phyloP scores from a whole-genome alignment of 495 filamentous ascomycete genomes.

The Podospora fimiseda region DNA sequence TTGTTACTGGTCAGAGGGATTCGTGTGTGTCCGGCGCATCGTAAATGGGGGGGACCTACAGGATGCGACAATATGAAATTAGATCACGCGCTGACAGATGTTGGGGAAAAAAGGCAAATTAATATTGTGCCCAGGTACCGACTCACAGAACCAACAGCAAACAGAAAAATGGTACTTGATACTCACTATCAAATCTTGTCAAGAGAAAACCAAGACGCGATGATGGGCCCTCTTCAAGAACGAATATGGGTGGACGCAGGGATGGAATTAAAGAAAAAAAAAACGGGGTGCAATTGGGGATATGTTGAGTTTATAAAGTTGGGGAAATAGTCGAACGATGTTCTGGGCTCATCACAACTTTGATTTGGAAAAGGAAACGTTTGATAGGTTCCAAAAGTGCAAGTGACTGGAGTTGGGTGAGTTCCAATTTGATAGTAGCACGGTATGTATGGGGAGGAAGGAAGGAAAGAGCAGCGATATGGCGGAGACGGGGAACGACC shows the following conservation, averaged over 20 bases:
- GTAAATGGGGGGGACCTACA: constrained; percentile 4
- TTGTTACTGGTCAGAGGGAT: constrained; percentile 8
- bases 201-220: not conserved
- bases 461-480: constrained; percentile 13
- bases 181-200: not conserved
- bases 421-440: constrained; percentile 3
- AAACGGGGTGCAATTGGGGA: no score
- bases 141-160: not conserved
- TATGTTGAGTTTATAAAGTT: not conserved
- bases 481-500: constrained; percentile 23
- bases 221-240: not conserved
- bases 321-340: constrained; percentile 4
- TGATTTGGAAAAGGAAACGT: no score
- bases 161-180: not conserved
- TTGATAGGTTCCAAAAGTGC: no score
- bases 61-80: constrained; percentile 1
- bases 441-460: constrained; percentile 11
- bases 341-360: no score
- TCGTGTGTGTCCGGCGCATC: constrained; percentile 8
- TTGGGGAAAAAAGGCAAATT: not conserved
- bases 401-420: no score
- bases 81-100: constrained; percentile 1
- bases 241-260: not conserved
- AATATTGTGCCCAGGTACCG: not conserved
- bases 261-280: constrained; percentile 5